Conservation (phyloP, 768 basidiomycete species). For the Boletus rex-veris region DNA sequence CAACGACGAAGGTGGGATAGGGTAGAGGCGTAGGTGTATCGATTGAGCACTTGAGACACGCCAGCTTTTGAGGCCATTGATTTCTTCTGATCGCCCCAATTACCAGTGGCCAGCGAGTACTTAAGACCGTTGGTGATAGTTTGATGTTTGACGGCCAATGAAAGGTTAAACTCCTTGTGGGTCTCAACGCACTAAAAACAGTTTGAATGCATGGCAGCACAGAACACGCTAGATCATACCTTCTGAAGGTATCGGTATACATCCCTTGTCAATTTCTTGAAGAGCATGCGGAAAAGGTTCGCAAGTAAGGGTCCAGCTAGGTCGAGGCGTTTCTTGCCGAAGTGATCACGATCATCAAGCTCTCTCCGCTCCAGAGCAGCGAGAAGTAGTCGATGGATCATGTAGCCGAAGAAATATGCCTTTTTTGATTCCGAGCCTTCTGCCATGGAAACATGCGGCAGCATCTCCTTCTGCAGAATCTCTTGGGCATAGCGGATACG, state of each 20-base stretch:
- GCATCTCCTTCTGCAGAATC: conserved; percentile 97
- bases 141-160: conserved; percentile 89
- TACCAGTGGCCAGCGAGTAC: conserved; percentile 96
- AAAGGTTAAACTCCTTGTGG: conserved; percentile 91
- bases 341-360: conserved; percentile 98
- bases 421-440: conserved; percentile 98
- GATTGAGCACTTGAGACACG: conserved; percentile 96
- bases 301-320: conserved; percentile 93
- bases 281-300: conserved; percentile 97
- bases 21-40: conserved; percentile 98
- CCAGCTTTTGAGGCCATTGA: conserved; percentile 97
- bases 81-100: conserved; percentile 99
- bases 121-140: conserved; percentile 98
- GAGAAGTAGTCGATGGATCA: conserved; percentile 93
- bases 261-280: conserved; percentile 94
- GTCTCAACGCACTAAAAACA: conserved; percentile 84
- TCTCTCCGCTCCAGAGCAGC: conserved; percentile 94
- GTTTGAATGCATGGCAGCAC: not conserved
- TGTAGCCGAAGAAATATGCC: conserved; percentile 99
- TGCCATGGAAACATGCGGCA: conserved; percentile 94
- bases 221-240: conserved; percentile 41
- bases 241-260: conserved; percentile 97
- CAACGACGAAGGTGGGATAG: conserved; percentile 96
- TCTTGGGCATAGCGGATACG: conserved; percentile 96
- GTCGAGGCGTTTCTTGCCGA: conserved; percentile 97